A percentile compares a stretch with the other conserved stretches of the same genome.
These are phyloP conservation scores for Laetiporus sulphureus DNA, from an alignment of 1,284 basidiomycete species.

Conservation along the genomic window DNA sequence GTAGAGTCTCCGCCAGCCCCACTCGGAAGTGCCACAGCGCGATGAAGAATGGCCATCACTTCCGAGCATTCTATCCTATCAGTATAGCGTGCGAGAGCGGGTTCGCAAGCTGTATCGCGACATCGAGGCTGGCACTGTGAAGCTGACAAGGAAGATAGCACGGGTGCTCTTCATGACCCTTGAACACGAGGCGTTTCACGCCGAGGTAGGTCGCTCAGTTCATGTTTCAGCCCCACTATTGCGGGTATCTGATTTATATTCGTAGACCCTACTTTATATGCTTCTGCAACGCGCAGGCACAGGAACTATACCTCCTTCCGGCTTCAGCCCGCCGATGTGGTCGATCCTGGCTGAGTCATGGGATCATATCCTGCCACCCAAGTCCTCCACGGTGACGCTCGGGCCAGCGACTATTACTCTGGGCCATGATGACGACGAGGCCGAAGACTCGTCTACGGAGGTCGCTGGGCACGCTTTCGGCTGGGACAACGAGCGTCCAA, in stretches of 20 bases:
- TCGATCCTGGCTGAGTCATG: conserved; percentile 58
- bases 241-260: too few species aligned
- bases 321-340: conserved; percentile 77
- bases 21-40: conserved; percentile 80
- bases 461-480: conserved; percentile 72
- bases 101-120: conserved; percentile 70
- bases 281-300: conserved; percentile 74
- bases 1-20: conserved; percentile 44
- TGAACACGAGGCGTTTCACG: conserved; percentile 86
- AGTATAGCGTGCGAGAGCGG: conserved; percentile 66
- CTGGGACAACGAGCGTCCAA: conserved; percentile 94
- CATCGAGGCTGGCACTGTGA: conserved; percentile 50
- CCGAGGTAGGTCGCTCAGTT: conserved; percentile 56
- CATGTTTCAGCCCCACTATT: too few species aligned
- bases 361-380: conserved; percentile 44
- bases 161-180: conserved; percentile 85
- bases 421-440: conserved; percentile 84
- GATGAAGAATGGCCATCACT: conserved; percentile 87
- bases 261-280: conserved; percentile 89
- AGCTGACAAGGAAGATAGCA: conserved; percentile 61
- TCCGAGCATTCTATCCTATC: conserved; percentile 71
- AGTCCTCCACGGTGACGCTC: conserved; percentile 43
- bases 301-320: conserved; percentile 74
- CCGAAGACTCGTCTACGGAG: conserved; percentile 47
- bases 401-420: conserved; percentile 57